Conservation (phyloP, 371 early-diverging fungal species). For the Rhizopus delemar region DNA sequence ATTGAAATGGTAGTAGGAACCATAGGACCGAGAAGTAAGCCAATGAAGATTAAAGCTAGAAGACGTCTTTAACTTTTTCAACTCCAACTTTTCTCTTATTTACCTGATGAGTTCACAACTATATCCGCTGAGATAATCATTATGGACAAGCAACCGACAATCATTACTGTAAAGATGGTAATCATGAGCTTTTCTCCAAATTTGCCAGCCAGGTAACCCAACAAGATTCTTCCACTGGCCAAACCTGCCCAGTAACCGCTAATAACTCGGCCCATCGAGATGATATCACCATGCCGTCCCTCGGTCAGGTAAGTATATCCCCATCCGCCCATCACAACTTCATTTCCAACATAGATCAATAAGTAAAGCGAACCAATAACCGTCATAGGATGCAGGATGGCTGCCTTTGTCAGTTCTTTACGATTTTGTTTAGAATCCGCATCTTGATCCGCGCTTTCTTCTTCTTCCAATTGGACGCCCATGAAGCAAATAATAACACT, state of each 20-base stretch:
- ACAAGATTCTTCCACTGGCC: conserved; percentile 32
- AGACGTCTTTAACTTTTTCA: too few relatives aligned
- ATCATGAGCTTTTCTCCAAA: conserved; percentile 40
- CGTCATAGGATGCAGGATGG: conserved; percentile 30
- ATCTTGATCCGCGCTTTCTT: not conserved
- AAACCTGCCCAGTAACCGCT: conserved; percentile 43
- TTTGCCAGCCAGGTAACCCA: conserved; percentile 29
- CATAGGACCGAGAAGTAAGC: conserved; percentile 38
- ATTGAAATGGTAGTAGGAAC: conserved; percentile 39
- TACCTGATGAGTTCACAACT: conserved; percentile 12
- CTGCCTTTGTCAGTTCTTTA: conserved; percentile 18
- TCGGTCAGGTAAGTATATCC: conserved; percentile 36
- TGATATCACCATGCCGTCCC: conserved; percentile 27
- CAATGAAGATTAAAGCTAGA: conserved; percentile 26
- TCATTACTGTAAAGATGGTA: conserved; percentile 26
- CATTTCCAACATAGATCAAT: conserved; percentile 38
- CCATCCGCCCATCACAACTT: conserved; percentile 44
- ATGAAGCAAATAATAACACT: conserved; percentile 23
- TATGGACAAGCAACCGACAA: conserved; percentile 13
- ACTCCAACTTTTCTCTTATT: too few relatives aligned
- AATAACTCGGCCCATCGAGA: conserved; percentile 24
- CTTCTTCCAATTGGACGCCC: conserved; percentile 17
- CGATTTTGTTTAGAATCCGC: conserved; percentile 3
- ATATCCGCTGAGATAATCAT: conserved; percentile 19
- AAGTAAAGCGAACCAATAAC: conserved; percentile 32